Base-by-base conservation (phyloP, 1,284 basidiomycete species). In the Papiliotrema fonsecae region DNA sequence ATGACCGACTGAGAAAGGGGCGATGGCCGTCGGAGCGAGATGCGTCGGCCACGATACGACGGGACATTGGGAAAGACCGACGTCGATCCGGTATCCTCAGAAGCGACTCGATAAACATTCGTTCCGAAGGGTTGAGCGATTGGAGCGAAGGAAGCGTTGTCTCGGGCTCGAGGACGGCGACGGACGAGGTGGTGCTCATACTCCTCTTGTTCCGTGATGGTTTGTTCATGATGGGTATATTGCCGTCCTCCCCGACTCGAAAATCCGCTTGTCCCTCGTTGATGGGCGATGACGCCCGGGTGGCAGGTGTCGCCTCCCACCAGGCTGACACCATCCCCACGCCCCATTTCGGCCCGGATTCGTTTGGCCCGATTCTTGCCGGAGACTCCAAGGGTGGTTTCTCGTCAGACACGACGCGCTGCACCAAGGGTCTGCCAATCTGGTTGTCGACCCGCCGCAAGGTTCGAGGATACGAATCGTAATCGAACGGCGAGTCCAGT, bases 121-220 rank as follows among this genome's bases (percentile, higher is more conserved):
- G 7, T 9, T 34, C 42, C 42, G 26, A 42, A 28, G 26, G 28
- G 41, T 16, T 42, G 6, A 28, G 19, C 11, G 10, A 19, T 11
- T 41, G 11, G 18, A 41, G 39, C 18, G 10, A 24, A 10, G 39
- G 22, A 10, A 10, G 18, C 10, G 10, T 22, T 21, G 10, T 41
- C 39, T 28, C 45, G 46, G 46, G 38, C 6, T 40, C 46, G 46
- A 47, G 46, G 38, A 47, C 46, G 46, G 31, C 30, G n/a, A 21
- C n/a, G n/a, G n/a, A n/a, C 24, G 7, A 32, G 13, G 46, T 6
- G n/a, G n/a, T 46, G 36, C 19, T 46, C 36, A 24, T 13, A 38
- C 18, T 39, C 45, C 11, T 37, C 21, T 26, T n/a, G 16, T 43
- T 21, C n/a, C 31, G 41, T 9, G 24, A 26, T 41, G 13, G 25